Evolutionary conservation across 371 early-diverging fungal genomes (phyloP), one percentile per base, ranked within the genome.

Genomic region (Mucor ambiguus): DNA sequence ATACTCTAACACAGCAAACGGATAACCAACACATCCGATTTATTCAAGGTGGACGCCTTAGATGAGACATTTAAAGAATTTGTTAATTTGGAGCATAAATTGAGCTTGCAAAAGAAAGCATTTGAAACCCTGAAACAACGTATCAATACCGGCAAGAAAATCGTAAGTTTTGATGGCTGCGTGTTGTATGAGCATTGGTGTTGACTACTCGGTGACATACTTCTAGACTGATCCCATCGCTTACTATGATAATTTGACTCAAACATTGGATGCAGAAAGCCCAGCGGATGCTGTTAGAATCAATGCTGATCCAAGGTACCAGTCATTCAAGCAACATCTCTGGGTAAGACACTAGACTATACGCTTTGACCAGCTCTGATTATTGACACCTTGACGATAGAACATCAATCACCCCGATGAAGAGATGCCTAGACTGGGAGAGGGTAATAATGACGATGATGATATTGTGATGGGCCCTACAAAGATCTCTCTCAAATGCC

Each of bases 391-490:
- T 35, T 35, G 37, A 3, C 37, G 12, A 14, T 61, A 80, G 81
- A 73, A 69, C 55, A 73, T 76, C 18, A 58, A 78, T 20, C 78
- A 81, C 62, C 75, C 75, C 0, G 70, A 78, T 43, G 74, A 73
- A 52, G 55, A 28, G 4, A 78, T 81, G 77, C 77, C 78, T 28
- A 28, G 61, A 10, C 64, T 69, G 56, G 41, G 22, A 22, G 60
- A 16, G 1, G 58, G 63, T 0, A 46, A 48, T 11, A 59, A 66
- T 2, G 70, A 69, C 11, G 77, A 77, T 44, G 75, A 75, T 43
- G 81, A 81, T 63, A 67, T 81, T 58, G 69, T 78, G 4, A 63
- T 81, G 41, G 74, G 75, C 2, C 58, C 70, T 18, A 66, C 77
- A 0, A 76, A 72, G 55, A 61, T 71, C 30, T 76, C 78, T 24